Conservation (phyloP, 495 filamentous ascomycete genomes). For the Thozetella sp. region DNA sequence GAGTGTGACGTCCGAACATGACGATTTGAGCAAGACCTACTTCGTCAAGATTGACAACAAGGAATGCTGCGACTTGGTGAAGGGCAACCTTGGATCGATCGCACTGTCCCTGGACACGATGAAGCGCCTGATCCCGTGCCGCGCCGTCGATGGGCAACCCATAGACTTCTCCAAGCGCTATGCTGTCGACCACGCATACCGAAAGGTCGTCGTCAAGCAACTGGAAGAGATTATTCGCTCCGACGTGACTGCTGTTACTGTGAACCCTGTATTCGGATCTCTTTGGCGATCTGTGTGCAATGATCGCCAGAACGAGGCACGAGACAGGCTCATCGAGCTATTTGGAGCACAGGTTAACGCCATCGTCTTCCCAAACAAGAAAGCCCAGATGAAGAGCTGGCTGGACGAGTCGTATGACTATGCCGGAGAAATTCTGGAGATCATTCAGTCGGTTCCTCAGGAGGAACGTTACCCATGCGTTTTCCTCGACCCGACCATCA, state of each 20-base stretch:
- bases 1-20: constrained; percentile 15
- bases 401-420: constrained; percentile 49
- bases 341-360: constrained; percentile 34
- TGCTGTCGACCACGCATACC: constrained; percentile 30
- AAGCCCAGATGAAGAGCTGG: constrained; percentile 39
- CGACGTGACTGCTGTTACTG: constrained; percentile 36
- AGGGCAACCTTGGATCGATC: constrained; percentile 12
- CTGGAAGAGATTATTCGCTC: constrained; percentile 36
- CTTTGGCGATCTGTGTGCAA: constrained; percentile 49
- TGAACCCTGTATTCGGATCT: constrained; percentile 49
- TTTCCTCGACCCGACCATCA: constrained; percentile 44
- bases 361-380: constrained; percentile 25
- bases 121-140: constrained; percentile 21
- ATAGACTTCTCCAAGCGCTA: constrained; percentile 39
- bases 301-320: constrained; percentile 34
- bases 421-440: constrained; percentile 32
- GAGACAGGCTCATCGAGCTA: constrained; percentile 33
- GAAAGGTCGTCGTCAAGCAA: constrained; percentile 26
- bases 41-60: constrained; percentile 13
- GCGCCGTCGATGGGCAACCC: constrained; percentile 13
- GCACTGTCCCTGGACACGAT: constrained; percentile 22
- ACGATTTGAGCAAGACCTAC: constrained; percentile 2
- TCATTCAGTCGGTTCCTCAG: constrained; percentile 43
- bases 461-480: constrained; percentile 50
- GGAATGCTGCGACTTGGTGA: constrained; percentile 13